phyloP scores from a whole-genome alignment of 2,329 filamentous ascomycete species.

The Akanthomyces muscarius region DNA sequence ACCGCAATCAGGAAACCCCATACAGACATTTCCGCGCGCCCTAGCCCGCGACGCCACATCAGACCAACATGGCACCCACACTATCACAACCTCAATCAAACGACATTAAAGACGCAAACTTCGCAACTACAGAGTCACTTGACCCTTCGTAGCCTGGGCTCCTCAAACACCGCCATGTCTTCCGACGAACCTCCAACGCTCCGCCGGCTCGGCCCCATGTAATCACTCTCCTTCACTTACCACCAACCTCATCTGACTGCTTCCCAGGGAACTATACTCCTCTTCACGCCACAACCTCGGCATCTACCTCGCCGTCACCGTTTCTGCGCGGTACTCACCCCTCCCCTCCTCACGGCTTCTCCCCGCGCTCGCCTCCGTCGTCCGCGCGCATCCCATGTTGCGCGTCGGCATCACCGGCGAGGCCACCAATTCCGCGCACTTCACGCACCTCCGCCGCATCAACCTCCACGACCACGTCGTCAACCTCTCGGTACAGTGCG shows the following conservation, averaged over 20 bases:
- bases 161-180: neutral
- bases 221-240: conserved; percentile 2
- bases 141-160: too few species aligned
- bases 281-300: conserved; percentile 44
- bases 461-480: conserved; percentile 42
- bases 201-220: conserved; percentile 28
- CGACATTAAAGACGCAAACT: too few species aligned
- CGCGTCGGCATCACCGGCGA: conserved; percentile 46
- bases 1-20: too few species aligned
- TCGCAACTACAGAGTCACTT: too few species aligned
- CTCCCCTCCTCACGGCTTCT: conserved; percentile 27
- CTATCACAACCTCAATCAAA: too few species aligned
- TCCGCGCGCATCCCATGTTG: conserved; percentile 44
- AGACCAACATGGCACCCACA: too few species aligned
- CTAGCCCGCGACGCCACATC: too few species aligned
- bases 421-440: conserved; percentile 40
- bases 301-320: conserved; percentile 44
- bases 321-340: conserved; percentile 40
- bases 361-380: conserved; percentile 36
- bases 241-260: conserved; percentile 11
- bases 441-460: conserved; percentile 40
- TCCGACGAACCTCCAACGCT: neutral
- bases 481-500: conserved; percentile 27
- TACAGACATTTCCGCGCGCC: too few species aligned
- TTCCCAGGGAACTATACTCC: conserved; percentile 41